Percentiles rank a stretch among this genome's conserved stretches.
Evolutionary conservation across 192 early-diverging fungal genomes (phyloP).

Genomic region (Backusella australiensis): DNA sequence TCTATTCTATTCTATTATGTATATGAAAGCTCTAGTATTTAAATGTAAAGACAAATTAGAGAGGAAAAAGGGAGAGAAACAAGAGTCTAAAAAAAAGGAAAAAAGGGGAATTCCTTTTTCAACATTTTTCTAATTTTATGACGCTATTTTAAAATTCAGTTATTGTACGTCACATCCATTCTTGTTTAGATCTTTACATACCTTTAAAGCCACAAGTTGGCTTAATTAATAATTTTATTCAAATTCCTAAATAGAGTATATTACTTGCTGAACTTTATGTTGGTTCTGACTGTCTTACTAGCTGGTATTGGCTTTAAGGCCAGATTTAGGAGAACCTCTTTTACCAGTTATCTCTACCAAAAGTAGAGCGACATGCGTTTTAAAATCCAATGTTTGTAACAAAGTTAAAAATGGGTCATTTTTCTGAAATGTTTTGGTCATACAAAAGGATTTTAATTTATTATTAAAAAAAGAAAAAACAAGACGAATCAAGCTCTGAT

Average conservation of each 20-base stretch:
- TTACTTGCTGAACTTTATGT: no score
- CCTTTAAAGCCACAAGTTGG: neutral
- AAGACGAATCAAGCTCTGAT: neutral
- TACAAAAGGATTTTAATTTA: neutral
- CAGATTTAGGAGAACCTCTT: no score
- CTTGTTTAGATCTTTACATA: neutral
- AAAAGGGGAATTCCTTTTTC: neutral
- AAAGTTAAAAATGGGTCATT: neutral
- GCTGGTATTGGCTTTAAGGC: no score
- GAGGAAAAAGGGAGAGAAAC: neutral
- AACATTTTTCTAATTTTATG: neutral
- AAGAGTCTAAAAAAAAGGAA: neutral
- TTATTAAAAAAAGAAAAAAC: neutral
- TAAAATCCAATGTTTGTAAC: neutral
- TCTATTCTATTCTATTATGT: neutral
- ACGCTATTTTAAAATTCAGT: slow-evolving; percentile 4
- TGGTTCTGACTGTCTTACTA: no score
- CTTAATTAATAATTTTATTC: neutral
- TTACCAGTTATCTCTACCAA: no score
- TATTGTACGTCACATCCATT: neutral
- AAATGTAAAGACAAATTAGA: neutral
- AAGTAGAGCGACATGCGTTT: no score
- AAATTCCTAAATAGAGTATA: no score
- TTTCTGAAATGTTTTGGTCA: neutral
- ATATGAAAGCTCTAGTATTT: neutral